These are phyloP conservation scores for Nicotiana tomentosiformis DNA, from an alignment of 257 asterid species.

Conservation along the genomic window DNA sequence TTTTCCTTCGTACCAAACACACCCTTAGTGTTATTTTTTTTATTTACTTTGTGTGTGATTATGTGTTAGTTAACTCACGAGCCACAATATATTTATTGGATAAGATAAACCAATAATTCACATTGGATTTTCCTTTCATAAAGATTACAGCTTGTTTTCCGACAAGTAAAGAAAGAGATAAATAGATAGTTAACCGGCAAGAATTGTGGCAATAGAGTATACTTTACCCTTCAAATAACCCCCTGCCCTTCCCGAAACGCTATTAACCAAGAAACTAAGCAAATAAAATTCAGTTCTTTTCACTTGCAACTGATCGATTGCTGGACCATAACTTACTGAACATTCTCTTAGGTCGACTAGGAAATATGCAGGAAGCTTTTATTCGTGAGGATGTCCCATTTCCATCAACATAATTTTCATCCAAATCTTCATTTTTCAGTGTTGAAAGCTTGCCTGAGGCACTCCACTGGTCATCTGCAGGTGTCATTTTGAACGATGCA, in stretches of 20 bases:
- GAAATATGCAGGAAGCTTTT: conserved; percentile 36
- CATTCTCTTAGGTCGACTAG: conserved; percentile 51
- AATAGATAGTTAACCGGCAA: conserved; percentile 22
- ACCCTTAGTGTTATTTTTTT: no score
- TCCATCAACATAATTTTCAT: conserved; percentile 25
- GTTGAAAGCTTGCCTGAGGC: conserved; percentile 57
- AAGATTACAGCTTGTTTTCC: conserved; percentile 27
- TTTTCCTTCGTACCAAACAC: no score
- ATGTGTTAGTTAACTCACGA: no score
- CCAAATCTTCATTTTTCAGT: conserved; percentile 47
- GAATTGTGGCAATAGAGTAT: background rate
- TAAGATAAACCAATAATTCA: conserved; percentile 39
- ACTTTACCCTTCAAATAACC: background rate
- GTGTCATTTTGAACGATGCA: conserved; percentile 22
- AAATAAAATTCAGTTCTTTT: conserved; percentile 36
- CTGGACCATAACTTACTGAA: conserved; percentile 69
- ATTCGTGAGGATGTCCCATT: conserved; percentile 19
- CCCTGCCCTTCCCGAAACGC: background rate
- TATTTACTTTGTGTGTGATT: no score
- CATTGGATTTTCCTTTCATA: conserved; percentile 34
- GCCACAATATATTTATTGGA: conserved; percentile 23
- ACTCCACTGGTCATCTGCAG: conserved; percentile 67
- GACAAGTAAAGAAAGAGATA: conserved; percentile 13
- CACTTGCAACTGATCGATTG: conserved; percentile 36
- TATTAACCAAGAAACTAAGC: conserved; percentile 1